Evolutionary conservation across 2,329 filamentous ascomycete genomes (phyloP), one percentile per base, ranked within the genome.

Genomic region (Exophiala viscosa): DNA sequence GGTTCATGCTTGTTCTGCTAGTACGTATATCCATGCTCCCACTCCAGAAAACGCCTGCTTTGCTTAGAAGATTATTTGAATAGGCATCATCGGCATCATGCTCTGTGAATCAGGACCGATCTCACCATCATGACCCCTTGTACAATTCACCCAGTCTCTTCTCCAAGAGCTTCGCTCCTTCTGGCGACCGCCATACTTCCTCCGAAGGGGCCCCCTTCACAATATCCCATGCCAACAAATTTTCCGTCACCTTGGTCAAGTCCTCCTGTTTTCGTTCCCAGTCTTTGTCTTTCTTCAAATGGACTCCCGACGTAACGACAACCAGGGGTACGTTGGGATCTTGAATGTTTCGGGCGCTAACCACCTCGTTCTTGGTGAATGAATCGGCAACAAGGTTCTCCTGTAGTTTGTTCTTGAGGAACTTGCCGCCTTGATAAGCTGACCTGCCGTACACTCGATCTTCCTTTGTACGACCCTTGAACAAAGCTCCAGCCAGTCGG

Each of bases 251-350:
- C 54, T 80, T 82, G 6, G 85, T 90, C 56, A 96, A 71, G 64
- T 96, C 91, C 62, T 88, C 79, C 74, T 99, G 93, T 69, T 90
- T 90, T 59, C 80, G 74, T 67, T 87, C 85, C 93, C 93, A 99
- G 50, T 82, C 78, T 42, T 76, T 73, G 66, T 88, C 85, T 44
- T 71, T 76, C 52, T 82, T 79, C 49, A 90, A 76, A 62, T 86
- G 78, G 51, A 84, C 77, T 0, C 90, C 92, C 1, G 89, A 95
- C 67, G 88, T 95, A 50, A 97, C 80, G 18, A 99, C 75, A 1
- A 85, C 85, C 35, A 97, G 73, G 5, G 90, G 86, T 11, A 87
- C 88, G 52, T 87, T 76, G n/a, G 77, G 77, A 52, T 80, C 79
- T 70, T 96, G 89, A 48, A 97, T 93, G 42, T 85, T 84, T 17